Percentiles rank a stretch among this genome's conserved stretches.
phyloP scores from a whole-genome alignment of 106 monocot genomes.

The Dendrobium nobile region DNA sequence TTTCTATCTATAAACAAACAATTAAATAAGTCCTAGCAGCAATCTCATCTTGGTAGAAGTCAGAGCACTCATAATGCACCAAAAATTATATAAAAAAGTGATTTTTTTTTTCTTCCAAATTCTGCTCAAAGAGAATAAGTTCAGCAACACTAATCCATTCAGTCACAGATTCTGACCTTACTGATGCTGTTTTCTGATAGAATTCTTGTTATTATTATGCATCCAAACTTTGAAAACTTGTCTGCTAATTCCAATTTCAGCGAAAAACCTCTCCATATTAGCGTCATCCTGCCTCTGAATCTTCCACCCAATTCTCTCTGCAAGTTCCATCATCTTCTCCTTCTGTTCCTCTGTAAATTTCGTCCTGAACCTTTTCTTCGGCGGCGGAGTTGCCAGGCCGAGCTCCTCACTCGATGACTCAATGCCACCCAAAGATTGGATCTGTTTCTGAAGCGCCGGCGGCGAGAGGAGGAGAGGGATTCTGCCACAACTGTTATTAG shows the following conservation, averaged over 20 bases:
- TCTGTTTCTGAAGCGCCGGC: not conserved
- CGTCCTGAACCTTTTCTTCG: slow-evolving; percentile 49
- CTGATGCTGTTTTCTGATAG: slow-evolving; percentile 14
- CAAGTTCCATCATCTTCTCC: slow-evolving; percentile 44
- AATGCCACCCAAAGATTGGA: not conserved
- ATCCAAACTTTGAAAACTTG: slow-evolving; percentile 74
- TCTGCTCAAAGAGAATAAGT: too few species aligned
- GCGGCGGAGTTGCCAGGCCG: not conserved
- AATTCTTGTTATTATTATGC: slow-evolving; percentile 69
- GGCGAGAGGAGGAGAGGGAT: slow-evolving; percentile 9
- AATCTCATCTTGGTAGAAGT: too few species aligned
- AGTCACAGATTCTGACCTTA: not conserved
- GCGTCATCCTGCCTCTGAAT: slow-evolving; percentile 47
- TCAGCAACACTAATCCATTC: too few species aligned
- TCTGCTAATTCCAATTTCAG: slow-evolving; percentile 34
- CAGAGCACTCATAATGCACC: too few species aligned
- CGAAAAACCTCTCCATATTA: slow-evolving; percentile 36
- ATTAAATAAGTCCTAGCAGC: too few species aligned
- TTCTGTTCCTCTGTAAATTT: slow-evolving; percentile 59
- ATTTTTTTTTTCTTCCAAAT: too few species aligned
- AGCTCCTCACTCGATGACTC: slow-evolving; percentile 40
- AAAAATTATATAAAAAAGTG: too few species aligned
- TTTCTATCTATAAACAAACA: too few species aligned
- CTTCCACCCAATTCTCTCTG: slow-evolving; percentile 51
- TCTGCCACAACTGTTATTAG: not conserved